phyloP scores from a whole-genome alignment of 177 flowering plant species.

The Vitis hybrid region DNA sequence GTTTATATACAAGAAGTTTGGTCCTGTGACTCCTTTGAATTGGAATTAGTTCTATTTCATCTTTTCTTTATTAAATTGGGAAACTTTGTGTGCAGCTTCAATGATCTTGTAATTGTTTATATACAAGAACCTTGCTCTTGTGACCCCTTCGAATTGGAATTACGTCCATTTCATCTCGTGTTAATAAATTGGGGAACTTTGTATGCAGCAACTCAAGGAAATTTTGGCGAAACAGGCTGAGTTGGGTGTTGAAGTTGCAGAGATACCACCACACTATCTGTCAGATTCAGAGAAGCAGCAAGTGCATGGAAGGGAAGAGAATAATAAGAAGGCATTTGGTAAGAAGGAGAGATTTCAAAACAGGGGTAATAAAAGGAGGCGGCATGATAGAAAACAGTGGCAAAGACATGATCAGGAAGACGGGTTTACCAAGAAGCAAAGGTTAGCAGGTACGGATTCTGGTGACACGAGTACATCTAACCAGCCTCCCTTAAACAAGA shows the following conservation, averaged over 20 bases:
- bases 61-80: no score
- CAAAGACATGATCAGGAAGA: constrained; percentile 27
- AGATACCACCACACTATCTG: constrained; percentile 72
- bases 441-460: constrained; percentile 21
- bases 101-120: no score
- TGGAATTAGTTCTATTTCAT: no score
- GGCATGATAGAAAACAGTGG: no score
- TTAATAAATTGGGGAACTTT: not conserved
- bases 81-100: no score
- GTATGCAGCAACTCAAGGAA: constrained; percentile 85
- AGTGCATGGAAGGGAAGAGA: constrained; percentile 18
- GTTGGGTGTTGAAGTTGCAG: constrained; percentile 89
- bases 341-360: constrained; percentile 50
- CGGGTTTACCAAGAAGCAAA: constrained; percentile 39
- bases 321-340: constrained; percentile 9
- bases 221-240: constrained; percentile 87
- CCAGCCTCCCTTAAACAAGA: constrained; percentile 18
- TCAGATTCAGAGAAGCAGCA: constrained; percentile 48
- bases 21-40: no score
- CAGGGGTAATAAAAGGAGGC: constrained; percentile 44
- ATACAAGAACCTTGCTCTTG: no score
- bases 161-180: no score
- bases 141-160: no score
- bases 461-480: not conserved
- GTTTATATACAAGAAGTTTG: no score